These are phyloP conservation scores for Ceratobasidium sp. DNA, from an alignment of 1,284 basidiomycete genomes.

Conservation along the genomic window DNA sequence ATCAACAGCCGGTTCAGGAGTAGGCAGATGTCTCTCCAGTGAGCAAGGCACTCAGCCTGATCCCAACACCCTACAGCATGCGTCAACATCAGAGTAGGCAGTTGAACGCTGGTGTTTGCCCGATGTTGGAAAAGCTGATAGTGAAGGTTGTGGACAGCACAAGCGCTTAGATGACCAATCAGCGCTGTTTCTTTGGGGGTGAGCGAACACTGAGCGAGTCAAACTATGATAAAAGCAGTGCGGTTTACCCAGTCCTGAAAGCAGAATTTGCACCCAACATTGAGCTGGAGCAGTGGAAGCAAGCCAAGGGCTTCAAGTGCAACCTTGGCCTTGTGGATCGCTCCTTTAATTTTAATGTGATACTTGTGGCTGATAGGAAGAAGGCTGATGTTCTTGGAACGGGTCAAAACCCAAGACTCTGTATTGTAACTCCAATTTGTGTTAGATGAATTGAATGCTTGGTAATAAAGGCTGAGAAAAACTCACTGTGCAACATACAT, in stretches of 20 bases:
- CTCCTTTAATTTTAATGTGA: neutral
- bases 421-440: neutral
- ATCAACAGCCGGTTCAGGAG: neutral
- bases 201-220: neutral
- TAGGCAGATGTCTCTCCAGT: neutral
- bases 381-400: neutral
- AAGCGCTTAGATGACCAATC: neutral
- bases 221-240: neutral
- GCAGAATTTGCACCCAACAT: neutral
- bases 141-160: neutral
- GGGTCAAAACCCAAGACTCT: neutral
- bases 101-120: too few species aligned
- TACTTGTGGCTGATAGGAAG: neutral
- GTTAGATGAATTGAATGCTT: neutral
- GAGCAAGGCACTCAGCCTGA: neutral
- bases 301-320: neutral
- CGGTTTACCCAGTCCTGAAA: neutral
- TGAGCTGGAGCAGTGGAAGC: neutral
- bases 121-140: neutral
- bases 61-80: neutral
- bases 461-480: neutral
- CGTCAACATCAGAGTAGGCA: neutral
- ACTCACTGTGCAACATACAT: slow-evolving; percentile 13
- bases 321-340: neutral
- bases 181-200: neutral